These are phyloP conservation scores for Colletotrichum neosansevieriae DNA, from an alignment of 2,329 filamentous ascomycete genomes.

Conservation along the genomic window DNA sequence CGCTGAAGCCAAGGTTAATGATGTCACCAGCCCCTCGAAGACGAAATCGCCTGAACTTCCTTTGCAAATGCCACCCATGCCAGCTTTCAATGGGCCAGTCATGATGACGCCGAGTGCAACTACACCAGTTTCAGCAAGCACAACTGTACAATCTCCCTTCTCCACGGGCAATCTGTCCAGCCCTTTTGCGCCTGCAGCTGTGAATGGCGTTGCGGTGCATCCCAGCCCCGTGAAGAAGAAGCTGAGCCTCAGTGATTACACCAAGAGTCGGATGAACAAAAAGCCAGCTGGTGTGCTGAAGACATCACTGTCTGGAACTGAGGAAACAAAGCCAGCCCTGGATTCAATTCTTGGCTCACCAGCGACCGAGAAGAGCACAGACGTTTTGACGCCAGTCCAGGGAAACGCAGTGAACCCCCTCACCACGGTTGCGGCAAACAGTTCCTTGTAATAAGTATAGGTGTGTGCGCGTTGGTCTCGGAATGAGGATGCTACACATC, in stretches of 20 bases:
- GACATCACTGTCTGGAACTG: conserved; percentile 42
- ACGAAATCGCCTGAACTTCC: conserved; percentile 56
- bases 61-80: conserved; percentile 69
- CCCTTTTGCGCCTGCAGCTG: conserved; percentile 55
- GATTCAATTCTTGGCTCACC: conserved; percentile 51
- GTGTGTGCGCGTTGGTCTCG: not conserved
- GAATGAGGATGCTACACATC: not conserved
- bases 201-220: conserved; percentile 59
- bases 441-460: conserved; percentile 52
- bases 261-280: conserved; percentile 69
- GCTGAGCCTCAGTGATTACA: conserved; percentile 75
- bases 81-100: conserved; percentile 59
- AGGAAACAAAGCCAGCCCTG: conserved; percentile 56
- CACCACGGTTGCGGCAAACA: conserved; percentile 25
- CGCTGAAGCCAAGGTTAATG: conserved; percentile 34
- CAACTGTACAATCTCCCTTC: conserved; percentile 64
- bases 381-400: conserved; percentile 37
- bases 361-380: conserved; percentile 46
- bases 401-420: conserved; percentile 26
- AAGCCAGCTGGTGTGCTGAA: conserved; percentile 26
- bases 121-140: conserved; percentile 62
- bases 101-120: conserved; percentile 51
- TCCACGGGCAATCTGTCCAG: conserved; percentile 54
- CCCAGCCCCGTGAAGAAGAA: conserved; percentile 76
- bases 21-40: conserved; percentile 34